A percentile compares a stretch with the other conserved stretches of the same genome.
Conservation (phyloP, 2,329 filamentous ascomycete genomes). For the Neonectria coccinea region DNA sequence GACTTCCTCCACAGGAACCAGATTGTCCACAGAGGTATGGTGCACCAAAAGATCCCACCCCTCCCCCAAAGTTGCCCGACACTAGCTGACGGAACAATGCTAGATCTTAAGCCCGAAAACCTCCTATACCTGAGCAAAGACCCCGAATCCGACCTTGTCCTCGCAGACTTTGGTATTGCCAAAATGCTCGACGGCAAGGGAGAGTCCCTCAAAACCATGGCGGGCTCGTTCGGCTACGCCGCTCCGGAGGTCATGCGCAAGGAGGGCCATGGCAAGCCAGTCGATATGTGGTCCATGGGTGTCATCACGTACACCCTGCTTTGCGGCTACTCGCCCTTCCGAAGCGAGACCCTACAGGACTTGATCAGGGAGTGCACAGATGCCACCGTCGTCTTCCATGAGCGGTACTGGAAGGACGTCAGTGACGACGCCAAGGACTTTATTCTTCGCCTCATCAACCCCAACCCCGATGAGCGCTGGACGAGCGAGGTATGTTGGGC, state of each 20-base stretch:
- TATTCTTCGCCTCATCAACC: slow-evolving; percentile 83
- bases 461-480: slow-evolving; percentile 80
- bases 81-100: slow-evolving; percentile 10
- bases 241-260: slow-evolving; percentile 99
- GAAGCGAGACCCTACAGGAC: slow-evolving; percentile 91
- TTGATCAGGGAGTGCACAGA: slow-evolving; percentile 93
- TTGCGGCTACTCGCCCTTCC: slow-evolving; percentile 98
- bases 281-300: slow-evolving; percentile 99
- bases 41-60: not conserved
- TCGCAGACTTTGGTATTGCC: slow-evolving; percentile 98
- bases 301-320: slow-evolving; percentile 99
- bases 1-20: slow-evolving; percentile 95
- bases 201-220: slow-evolving; percentile 97
- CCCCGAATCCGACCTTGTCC: slow-evolving; percentile 83
- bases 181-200: slow-evolving; percentile 95
- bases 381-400: slow-evolving; percentile 90
- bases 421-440: slow-evolving; percentile 96
- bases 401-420: slow-evolving; percentile 98
- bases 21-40: slow-evolving; percentile 90
- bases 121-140: slow-evolving; percentile 89
- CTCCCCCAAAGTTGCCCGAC: not conserved
- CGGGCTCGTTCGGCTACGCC: slow-evolving; percentile 96
- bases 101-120: slow-evolving; percentile 98
- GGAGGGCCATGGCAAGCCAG: slow-evolving; percentile 95
- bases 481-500: slow-evolving; percentile 73